phyloP scores from a whole-genome alignment of 768 basidiomycete genomes.

The Cystobasidium ongulense region DNA sequence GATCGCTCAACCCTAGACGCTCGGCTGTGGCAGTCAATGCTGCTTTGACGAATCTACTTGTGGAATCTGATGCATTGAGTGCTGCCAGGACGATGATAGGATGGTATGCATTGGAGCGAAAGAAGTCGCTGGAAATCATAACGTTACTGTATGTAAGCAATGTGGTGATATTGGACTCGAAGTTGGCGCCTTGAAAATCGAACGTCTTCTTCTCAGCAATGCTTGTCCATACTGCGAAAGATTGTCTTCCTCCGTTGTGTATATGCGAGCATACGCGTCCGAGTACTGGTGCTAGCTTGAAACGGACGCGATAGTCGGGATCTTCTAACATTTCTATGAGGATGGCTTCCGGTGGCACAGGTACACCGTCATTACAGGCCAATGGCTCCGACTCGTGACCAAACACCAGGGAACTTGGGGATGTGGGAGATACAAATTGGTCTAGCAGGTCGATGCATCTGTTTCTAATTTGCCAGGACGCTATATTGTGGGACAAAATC shows the following conservation, averaged over 20 bases:
- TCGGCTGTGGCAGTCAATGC: constrained; percentile 58
- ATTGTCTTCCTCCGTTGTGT: not conserved
- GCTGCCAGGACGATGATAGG: constrained; percentile 56
- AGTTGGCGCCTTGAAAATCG: constrained; percentile 54
- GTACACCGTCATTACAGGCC: constrained; percentile 41
- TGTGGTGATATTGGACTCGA: constrained; percentile 67
- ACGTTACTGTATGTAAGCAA: constrained; percentile 65
- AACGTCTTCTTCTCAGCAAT: constrained; percentile 50
- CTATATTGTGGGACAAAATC: constrained; percentile 48
- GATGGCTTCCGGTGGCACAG: constrained; percentile 47
- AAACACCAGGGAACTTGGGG: constrained; percentile 54
- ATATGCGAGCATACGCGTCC: constrained; percentile 5
- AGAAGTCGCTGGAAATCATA: constrained; percentile 66
- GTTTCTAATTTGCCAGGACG: constrained; percentile 65
- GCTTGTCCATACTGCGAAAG: constrained; percentile 48
- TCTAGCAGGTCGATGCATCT: constrained; percentile 59
- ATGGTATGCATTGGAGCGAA: constrained; percentile 76
- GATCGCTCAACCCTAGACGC: constrained; percentile 58
- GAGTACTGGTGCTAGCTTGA: constrained; percentile 50
- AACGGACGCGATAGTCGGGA: constrained; percentile 72
- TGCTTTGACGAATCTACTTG: constrained; percentile 49
- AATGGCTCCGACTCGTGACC: constrained; percentile 31
- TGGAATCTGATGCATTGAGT: constrained; percentile 39
- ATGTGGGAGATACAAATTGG: constrained; percentile 56
- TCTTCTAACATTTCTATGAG: constrained; percentile 58